Evolutionary conservation across 192 early-diverging fungal genomes (phyloP), one percentile per base, ranked within the genome.

Genomic region (Entophlyctis luteolus): DNA sequence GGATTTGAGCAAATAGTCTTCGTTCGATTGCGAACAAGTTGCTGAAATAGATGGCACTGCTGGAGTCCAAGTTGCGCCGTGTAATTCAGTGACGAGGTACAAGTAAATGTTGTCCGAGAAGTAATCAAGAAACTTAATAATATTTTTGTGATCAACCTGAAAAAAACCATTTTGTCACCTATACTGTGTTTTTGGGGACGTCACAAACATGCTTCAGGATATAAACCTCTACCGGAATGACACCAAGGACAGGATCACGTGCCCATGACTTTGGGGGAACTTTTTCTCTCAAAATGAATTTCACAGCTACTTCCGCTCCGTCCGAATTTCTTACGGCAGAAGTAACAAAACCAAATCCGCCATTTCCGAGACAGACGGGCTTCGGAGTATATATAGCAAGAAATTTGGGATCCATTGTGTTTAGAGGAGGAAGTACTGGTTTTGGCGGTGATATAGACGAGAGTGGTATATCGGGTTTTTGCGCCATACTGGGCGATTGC

Each of bases 281-380:
- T 14, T 70, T 59, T 38, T 73, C 59, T 46, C 70, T 47, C 22
- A 84, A 73, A 36, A 91, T 91, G 55, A 91, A 85, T 71, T 91
- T 91, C 59, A 91, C 87, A 1, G 89, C 89, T 6, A 88, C 82
- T 68, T 89, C 87, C 6, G 70, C 59, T 4, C 68, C 69, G 65
- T 86, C 85, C 1, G 60, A 47, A 14, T 70, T 71, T 48, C 81
- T 79, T 0, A 74, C 71, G 2, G 85, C 87, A 1, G 81, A 77
- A 5, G 85, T 72, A 0, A 88, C 89, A 74, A 87, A 84, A 12
- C 87, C 89, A 71, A 87, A 88, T 10, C 86, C 89, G 23, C 89
- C 89, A 46, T 76, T 79, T 25, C 88, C 88, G 23, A 72, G 62
- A 46, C 65, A 71, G 59, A 31, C 32, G 18, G 33, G 29, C 37